Evolutionary conservation across 257 asterid genomes (phyloP).

Genomic region (Primulina tabacum): DNA sequence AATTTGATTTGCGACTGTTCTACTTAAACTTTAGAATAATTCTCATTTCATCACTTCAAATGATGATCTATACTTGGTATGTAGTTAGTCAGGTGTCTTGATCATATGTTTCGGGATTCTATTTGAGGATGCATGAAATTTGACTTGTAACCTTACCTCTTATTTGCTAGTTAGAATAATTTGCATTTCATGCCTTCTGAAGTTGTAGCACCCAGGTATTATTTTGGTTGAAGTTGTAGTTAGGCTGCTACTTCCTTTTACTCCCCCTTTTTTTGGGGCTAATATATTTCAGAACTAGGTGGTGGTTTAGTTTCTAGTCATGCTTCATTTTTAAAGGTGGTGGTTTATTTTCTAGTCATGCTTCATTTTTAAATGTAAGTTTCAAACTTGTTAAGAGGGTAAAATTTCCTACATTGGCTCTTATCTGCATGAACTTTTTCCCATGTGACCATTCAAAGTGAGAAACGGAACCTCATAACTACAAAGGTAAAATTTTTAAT

Average conservation of each 20-base stretch:
- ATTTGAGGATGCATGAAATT: neutral
- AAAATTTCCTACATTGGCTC: slow-evolving; percentile 14
- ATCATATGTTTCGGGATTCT: neutral
- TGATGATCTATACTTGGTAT: too few species aligned
- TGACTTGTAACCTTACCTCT: neutral
- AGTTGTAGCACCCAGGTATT: too few species aligned
- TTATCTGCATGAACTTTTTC: neutral
- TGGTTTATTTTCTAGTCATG: too few species aligned
- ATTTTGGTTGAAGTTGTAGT: too few species aligned
- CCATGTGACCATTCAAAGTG: slow-evolving; percentile 32
- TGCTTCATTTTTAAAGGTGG: too few species aligned
- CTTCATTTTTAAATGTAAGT: slow-evolving; percentile 40
- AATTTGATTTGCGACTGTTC: too few species aligned
- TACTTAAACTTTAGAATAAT: too few species aligned
- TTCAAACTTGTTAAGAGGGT: slow-evolving; percentile 47
- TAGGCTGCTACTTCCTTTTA: slow-evolving; percentile 10
- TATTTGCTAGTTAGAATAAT: neutral
- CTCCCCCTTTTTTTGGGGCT: slow-evolving; percentile 32
- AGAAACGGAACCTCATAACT: slow-evolving; percentile 49
- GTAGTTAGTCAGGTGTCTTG: neutral
- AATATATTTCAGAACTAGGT: slow-evolving; percentile 38
- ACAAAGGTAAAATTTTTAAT: slow-evolving; percentile 57
- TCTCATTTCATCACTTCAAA: too few species aligned
- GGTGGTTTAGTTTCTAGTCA: slow-evolving; percentile 47
- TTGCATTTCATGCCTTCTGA: neutral